Conservation (phyloP, 805 yeast species). For the Monosporozyma servazzii region DNA sequence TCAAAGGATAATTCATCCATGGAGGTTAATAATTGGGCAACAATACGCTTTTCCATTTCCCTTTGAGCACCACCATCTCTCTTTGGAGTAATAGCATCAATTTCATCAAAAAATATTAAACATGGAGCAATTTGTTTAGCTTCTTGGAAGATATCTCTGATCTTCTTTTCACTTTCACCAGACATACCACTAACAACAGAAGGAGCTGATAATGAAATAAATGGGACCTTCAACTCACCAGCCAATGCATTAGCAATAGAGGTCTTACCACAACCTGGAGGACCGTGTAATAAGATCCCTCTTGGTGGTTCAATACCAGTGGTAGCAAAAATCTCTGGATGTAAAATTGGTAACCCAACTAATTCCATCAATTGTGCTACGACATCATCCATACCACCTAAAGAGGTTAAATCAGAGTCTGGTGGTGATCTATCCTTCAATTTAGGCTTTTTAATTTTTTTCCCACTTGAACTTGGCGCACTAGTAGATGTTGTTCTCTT, state of each 20-base stretch:
- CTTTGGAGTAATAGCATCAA: constrained; percentile 96
- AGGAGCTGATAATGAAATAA: constrained; percentile 86
- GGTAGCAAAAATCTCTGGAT: constrained; percentile 80
- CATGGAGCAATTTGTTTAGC: constrained; percentile 89
- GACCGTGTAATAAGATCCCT: constrained; percentile 91
- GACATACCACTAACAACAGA: constrained; percentile 97
- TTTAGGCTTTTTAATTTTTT: constrained; percentile 34
- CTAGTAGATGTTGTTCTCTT: constrained; percentile 43
- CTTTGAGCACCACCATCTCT: constrained; percentile 91
- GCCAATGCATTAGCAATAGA: constrained; percentile 94
- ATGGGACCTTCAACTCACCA: constrained; percentile 89
- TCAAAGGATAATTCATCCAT: constrained; percentile 88
- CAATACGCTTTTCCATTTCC: constrained; percentile 96
- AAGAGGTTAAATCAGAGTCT: constrained; percentile 50
- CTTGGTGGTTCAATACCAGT: constrained; percentile 95
- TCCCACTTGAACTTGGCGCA: neutral
- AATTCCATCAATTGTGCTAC: constrained; percentile 80
- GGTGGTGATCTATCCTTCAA: constrained; percentile 63
- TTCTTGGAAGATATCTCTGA: constrained; percentile 87
- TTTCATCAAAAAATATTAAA: constrained; percentile 86
- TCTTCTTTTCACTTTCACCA: constrained; percentile 94
- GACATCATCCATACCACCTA: constrained; percentile 88
- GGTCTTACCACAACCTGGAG: constrained; percentile 98
- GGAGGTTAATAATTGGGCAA: constrained; percentile 87
- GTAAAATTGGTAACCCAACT: constrained; percentile 83